These are phyloP conservation scores for Neurospora sp. DNA, from an alignment of 495 filamentous ascomycete species.

Conservation along the genomic window DNA sequence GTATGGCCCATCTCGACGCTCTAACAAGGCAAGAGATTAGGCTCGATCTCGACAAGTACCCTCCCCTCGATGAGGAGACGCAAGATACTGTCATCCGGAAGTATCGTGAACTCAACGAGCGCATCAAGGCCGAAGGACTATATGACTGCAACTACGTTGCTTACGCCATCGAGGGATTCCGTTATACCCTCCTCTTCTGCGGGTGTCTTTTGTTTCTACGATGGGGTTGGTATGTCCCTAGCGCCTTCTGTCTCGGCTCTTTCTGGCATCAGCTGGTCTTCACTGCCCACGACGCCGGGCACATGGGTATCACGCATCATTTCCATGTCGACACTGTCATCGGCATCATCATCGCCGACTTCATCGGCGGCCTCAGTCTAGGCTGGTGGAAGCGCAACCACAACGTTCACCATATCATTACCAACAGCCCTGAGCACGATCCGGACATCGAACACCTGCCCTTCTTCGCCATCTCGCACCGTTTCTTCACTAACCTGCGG, in stretches of 20 bases:
- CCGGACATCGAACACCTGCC: slow-evolving; percentile 96
- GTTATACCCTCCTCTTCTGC: slow-evolving; percentile 64
- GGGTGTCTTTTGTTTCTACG: slow-evolving; percentile 56
- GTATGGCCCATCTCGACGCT: slow-evolving; percentile 58
- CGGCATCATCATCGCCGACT: slow-evolving; percentile 86
- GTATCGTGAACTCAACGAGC: slow-evolving; percentile 65
- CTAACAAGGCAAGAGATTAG: slow-evolving; percentile 66
- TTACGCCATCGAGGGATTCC: slow-evolving; percentile 63
- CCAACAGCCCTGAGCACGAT: slow-evolving; percentile 93
- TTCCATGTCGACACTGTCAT: slow-evolving; percentile 75
- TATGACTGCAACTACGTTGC: slow-evolving; percentile 79
- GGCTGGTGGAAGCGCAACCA: slow-evolving; percentile 98
- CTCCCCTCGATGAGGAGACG: slow-evolving; percentile 60
- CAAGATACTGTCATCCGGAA: slow-evolving; percentile 71
- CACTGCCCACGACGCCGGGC: slow-evolving; percentile 89
- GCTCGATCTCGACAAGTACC: slow-evolving; percentile 72
- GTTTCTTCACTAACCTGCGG: slow-evolving; percentile 63
- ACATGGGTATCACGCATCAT: slow-evolving; percentile 93
- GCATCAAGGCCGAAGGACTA: slow-evolving; percentile 62
- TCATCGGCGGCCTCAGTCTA: slow-evolving; percentile 76
- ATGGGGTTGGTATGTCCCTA: slow-evolving; percentile 62
- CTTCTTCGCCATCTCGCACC: slow-evolving; percentile 86
- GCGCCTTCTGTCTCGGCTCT: slow-evolving; percentile 67
- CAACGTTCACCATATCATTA: slow-evolving; percentile 97
- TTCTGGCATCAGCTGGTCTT: slow-evolving; percentile 97